Percentiles rank a stretch among this genome's conserved stretches.
These are phyloP conservation scores for Sabuloglossum arenarium DNA, from an alignment of 495 filamentous ascomycete species.

Conservation along the genomic window DNA sequence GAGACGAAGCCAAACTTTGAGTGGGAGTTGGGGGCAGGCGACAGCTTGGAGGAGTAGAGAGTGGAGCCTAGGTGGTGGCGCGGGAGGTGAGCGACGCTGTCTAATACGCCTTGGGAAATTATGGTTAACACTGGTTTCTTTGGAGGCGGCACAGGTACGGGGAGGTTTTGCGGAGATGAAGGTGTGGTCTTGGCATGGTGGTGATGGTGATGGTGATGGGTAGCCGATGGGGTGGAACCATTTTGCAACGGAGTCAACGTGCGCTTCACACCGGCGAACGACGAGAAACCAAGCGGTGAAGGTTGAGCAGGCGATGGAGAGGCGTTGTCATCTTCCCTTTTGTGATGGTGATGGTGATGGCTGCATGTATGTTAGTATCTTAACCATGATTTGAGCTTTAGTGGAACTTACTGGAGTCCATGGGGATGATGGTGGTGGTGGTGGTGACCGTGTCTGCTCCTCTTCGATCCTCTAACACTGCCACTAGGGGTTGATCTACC, in stretches of 20 bases:
- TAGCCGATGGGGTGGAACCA: background rate
- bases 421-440: conserved; percentile 24
- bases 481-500: conserved; percentile 44
- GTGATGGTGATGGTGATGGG: conserved; percentile 11
- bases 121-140: background rate
- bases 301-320: conserved; percentile 14
- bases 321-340: conserved; percentile 39
- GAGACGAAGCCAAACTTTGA: conserved; percentile 46
- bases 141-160: background rate
- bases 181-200: background rate
- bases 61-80: conserved; percentile 68
- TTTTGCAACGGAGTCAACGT: conserved; percentile 7
- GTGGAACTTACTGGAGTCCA: conserved; percentile 21
- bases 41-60: conserved; percentile 30
- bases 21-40: conserved; percentile 23
- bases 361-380: conserved; percentile 14
- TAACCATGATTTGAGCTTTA: background rate
- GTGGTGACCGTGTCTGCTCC: conserved; percentile 26
- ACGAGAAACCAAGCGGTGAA: conserved; percentile 7
- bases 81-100: conserved; percentile 22
- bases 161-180: background rate
- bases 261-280: conserved; percentile 5
- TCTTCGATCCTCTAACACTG: conserved; percentile 61
- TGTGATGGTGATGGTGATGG: conserved; percentile 59
- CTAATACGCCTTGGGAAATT: conserved; percentile 3